Evolutionary conservation across 768 basidiomycete genomes (phyloP).

Genomic region (Lactarius vividus): DNA sequence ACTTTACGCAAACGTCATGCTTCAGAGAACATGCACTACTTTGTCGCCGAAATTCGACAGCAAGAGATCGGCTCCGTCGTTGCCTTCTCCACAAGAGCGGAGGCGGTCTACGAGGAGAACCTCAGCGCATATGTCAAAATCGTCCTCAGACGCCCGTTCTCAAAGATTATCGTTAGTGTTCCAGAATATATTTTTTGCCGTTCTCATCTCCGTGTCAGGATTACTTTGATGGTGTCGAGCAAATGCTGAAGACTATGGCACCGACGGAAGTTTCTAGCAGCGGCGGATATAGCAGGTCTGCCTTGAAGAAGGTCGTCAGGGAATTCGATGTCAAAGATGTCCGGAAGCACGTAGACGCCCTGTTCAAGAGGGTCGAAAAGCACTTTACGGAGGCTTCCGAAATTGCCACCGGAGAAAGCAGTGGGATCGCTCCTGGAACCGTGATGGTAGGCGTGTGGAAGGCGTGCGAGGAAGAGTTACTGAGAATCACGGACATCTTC

Average conservation of each 20-base stretch:
- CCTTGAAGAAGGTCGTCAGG: slow-evolving; percentile 81
- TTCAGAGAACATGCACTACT: slow-evolving; percentile 95
- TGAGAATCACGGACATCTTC: slow-evolving; percentile 70
- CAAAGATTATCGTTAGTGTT: slow-evolving; percentile 63
- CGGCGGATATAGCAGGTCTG: slow-evolving; percentile 67
- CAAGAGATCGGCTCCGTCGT: slow-evolving; percentile 63
- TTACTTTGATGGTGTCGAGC: slow-evolving; percentile 90
- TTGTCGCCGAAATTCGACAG: slow-evolving; percentile 76
- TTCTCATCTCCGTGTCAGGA: slow-evolving; percentile 51
- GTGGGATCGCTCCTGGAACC: slow-evolving; percentile 54
- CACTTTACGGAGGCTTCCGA: slow-evolving; percentile 87
- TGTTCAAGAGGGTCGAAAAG: slow-evolving; percentile 92
- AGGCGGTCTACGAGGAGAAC: slow-evolving; percentile 87
- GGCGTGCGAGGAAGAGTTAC: slow-evolving; percentile 82
- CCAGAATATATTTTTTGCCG: background rate
- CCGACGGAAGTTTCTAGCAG: slow-evolving; percentile 75
- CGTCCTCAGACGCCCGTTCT: slow-evolving; percentile 81
- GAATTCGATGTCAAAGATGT: slow-evolving; percentile 88
- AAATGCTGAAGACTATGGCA: slow-evolving; percentile 76
- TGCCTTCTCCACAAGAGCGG: slow-evolving; percentile 67
- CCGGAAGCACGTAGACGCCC: slow-evolving; percentile 79
- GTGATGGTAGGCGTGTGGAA: slow-evolving; percentile 87
- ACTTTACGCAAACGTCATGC: background rate
- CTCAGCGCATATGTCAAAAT: slow-evolving; percentile 82
- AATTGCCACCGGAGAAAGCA: slow-evolving; percentile 53